Base-by-base conservation (phyloP, 163 green algal species). In the Chlamydomonas reinhardtii region DNA sequence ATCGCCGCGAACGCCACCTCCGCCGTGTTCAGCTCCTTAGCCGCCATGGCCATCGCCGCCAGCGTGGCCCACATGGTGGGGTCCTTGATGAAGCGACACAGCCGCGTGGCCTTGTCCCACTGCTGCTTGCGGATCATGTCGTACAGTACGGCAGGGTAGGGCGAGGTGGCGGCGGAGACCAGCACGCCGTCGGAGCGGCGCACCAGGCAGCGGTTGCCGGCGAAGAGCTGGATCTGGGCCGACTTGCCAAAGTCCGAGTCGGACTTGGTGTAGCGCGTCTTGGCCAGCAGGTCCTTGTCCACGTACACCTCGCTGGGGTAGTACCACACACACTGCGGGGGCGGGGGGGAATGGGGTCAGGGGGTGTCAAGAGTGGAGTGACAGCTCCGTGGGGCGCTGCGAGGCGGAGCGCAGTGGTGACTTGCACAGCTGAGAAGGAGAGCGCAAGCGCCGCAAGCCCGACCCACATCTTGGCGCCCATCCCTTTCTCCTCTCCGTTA, bases 11-110 rank as follows among this genome's bases (percentile, higher is more conserved):
- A 97, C 0, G 94, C 93, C n/a, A 85, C 69, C 88, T 97, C 94
- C 1, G 95, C 95, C 0, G 92, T 94, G 82, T 94, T 92, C 19
- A 97, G 88, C 78, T 98, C 91, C 48, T 92, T 91, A n/a, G 86
- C 86, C 15, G 89, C 80, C 73, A 98, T 90, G 11, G 95, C 91
- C 73, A 96, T 90, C 15, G 90, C 92, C 37, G 95, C 95, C 61
- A 98, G 89, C 52, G 87, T 92, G 20, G 94, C 95, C 95, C 95
- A 98, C 68, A 97, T 91, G 73, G 61, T 89, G 11, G 85, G 71
- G 77, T 96, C 94, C 85, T 96, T 95, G 81, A 95, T 90, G 82
- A 93, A 94, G 29, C 94, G 92, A 82, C 93, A 96, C 62, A 98
- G 90, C 59, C 94, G 91, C 43, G 91, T 93, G 52, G 94, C 95